A percentile compares a stretch with the other conserved stretches of the same genome.
Evolutionary conservation across 352 stramenopile species (phyloP).

Genomic region (Blastocystis hominis): DNA sequence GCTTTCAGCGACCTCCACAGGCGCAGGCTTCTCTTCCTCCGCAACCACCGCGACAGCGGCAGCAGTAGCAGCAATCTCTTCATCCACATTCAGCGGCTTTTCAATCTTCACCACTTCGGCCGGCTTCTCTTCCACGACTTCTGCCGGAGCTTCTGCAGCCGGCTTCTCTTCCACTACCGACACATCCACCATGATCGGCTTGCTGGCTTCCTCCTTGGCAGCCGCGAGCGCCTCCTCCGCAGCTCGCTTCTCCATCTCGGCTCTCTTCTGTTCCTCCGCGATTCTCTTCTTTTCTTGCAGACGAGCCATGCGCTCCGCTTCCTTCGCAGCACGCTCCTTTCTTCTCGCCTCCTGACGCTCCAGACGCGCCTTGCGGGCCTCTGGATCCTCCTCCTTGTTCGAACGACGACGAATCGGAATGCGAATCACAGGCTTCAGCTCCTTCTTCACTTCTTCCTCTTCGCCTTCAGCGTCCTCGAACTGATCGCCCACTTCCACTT

Average conservation of each 20-base stretch:
- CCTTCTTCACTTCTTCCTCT: not conserved
- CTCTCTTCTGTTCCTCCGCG: not conserved
- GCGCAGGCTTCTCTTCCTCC: too few species aligned
- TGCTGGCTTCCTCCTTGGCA: not conserved
- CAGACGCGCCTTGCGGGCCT: not conserved
- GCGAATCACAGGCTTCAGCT: constrained; percentile 30
- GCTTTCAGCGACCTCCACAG: too few species aligned
- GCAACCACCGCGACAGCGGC: too few species aligned
- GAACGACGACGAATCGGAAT: not conserved
- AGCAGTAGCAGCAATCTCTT: not conserved
- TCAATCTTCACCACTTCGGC: not conserved
- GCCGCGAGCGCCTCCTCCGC: not conserved
- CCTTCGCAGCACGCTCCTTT: not conserved
- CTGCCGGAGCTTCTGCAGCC: not conserved
- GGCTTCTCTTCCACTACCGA: not conserved
- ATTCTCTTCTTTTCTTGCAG: not conserved
- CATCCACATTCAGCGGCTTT: not conserved
- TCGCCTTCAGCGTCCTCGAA: constrained; percentile 28
- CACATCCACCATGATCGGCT: not conserved
- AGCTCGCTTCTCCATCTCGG: not conserved
- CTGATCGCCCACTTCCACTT: not conserved
- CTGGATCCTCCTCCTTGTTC: constrained; percentile 19
- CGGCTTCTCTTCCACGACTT: not conserved
- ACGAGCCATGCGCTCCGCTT: not conserved
- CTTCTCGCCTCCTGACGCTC: not conserved